Evolutionary conservation across 495 filamentous ascomycete genomes (phyloP).

Genomic region (Geoglossum glabrum): DNA sequence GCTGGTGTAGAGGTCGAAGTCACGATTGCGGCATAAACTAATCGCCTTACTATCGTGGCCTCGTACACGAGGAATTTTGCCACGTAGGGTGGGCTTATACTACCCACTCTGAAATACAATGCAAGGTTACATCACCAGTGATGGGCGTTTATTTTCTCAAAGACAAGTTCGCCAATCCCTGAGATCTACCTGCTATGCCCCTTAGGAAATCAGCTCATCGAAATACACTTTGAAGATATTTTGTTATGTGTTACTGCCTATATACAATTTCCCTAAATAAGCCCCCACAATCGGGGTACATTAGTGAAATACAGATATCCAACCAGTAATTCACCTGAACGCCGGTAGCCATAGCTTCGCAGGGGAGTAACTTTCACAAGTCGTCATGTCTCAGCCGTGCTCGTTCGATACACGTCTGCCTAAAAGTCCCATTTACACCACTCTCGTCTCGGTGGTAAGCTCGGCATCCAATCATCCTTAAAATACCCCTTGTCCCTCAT

Average conservation of each 20-base stretch:
- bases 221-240: neutral
- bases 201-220: neutral
- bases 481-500: slow-evolving; percentile 43
- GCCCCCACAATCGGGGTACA: neutral
- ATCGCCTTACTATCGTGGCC: neutral
- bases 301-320: neutral
- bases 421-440: slow-evolving; percentile 53
- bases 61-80: neutral
- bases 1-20: slow-evolving; percentile 99
- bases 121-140: no score
- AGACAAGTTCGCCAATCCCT: no score
- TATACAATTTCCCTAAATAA: neutral
- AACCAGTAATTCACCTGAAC: neutral
- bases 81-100: neutral
- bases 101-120: no score
- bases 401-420: neutral
- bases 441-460: slow-evolving; percentile 51
- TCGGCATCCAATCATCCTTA: slow-evolving; percentile 40
- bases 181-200: neutral
- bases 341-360: neutral
- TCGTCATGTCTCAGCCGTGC: neutral
- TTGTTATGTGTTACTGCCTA: neutral
- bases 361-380: neutral
- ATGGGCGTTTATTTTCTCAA: neutral
- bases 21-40: slow-evolving; percentile 83